These are phyloP conservation scores for Ciborinia camelliae DNA, from an alignment of 2,329 filamentous ascomycete species.

Conservation along the genomic window DNA sequence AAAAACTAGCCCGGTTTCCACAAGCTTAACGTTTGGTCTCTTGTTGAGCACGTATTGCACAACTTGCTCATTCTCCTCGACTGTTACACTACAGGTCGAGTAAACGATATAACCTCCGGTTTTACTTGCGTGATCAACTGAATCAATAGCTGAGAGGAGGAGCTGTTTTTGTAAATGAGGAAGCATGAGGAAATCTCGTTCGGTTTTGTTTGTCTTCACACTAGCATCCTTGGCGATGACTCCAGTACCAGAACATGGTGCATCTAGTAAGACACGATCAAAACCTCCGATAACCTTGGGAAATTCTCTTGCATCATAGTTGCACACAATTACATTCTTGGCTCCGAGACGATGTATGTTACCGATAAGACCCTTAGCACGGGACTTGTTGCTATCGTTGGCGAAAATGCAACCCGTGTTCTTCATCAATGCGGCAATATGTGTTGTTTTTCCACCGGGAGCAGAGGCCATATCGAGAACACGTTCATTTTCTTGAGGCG, in stretches of 20 bases:
- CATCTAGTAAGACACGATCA: slow-evolving; percentile 89
- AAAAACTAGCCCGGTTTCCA: slow-evolving; percentile 85
- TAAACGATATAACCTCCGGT: slow-evolving; percentile 95
- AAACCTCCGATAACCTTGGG: slow-evolving; percentile 94
- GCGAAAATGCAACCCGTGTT: slow-evolving; percentile 95
- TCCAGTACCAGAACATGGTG: slow-evolving; percentile 92
- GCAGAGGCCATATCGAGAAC: slow-evolving; percentile 91
- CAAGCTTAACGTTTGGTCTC: slow-evolving; percentile 88
- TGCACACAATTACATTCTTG: slow-evolving; percentile 91
- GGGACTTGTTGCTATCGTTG: slow-evolving; percentile 91
- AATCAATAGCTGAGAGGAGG: slow-evolving; percentile 89
- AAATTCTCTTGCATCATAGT: slow-evolving; percentile 92
- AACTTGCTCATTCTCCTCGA: slow-evolving; percentile 91
- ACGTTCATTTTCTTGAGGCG: slow-evolving; percentile 87
- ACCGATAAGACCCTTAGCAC: slow-evolving; percentile 95
- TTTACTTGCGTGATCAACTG: slow-evolving; percentile 84
- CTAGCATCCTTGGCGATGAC: slow-evolving; percentile 96
- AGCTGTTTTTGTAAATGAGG: slow-evolving; percentile 95
- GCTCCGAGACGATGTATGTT: slow-evolving; percentile 94
- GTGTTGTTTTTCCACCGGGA: slow-evolving; percentile 93
- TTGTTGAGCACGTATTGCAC: slow-evolving; percentile 91
- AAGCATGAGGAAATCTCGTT: slow-evolving; percentile 88
- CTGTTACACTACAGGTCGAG: slow-evolving; percentile 90
- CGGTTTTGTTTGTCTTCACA: slow-evolving; percentile 98
- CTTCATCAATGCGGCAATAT: slow-evolving; percentile 95